A percentile compares a stretch with the other conserved stretches of the same genome.
Conservation (phyloP, 306 rosid species). For the Vigna nakashimae region DNA sequence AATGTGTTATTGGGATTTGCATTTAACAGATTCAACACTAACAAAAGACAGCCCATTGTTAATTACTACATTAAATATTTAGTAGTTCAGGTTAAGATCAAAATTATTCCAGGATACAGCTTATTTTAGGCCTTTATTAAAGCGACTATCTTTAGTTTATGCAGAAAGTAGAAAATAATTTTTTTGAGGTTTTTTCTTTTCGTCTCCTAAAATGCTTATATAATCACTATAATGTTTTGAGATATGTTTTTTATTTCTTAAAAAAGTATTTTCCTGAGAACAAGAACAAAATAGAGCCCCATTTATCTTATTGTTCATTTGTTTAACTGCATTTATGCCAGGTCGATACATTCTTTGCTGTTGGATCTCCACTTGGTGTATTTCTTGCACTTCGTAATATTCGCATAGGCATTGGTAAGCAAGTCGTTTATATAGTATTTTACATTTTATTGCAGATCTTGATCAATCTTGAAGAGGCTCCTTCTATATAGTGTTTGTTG, state of each 20-base stretch:
- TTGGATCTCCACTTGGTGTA: slow-evolving; percentile 99
- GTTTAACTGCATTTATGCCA: slow-evolving; percentile 47
- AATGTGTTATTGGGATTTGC: slow-evolving; percentile 23
- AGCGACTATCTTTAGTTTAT: background rate
- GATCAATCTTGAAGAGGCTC: slow-evolving; percentile 35
- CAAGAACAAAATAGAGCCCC: background rate
- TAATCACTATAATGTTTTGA: background rate
- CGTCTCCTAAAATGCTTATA: background rate
- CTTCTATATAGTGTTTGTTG: slow-evolving; percentile 11
- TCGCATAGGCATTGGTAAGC: slow-evolving; percentile 86
- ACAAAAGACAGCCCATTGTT: slow-evolving; percentile 34
- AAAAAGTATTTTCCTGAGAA: background rate
- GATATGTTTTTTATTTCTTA: background rate
- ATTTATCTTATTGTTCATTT: slow-evolving; percentile 26
- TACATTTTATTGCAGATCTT: slow-evolving; percentile 25
- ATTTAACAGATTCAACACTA: slow-evolving; percentile 13
- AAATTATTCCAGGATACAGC: background rate
- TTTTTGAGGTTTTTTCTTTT: background rate
- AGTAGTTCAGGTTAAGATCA: background rate
- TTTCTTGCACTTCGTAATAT: slow-evolving; percentile 95
- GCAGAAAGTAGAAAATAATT: background rate
- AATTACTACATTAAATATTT: slow-evolving; percentile 12
- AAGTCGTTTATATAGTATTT: slow-evolving; percentile 30
- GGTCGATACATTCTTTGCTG: slow-evolving; percentile 99
- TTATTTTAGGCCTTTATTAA: background rate